A percentile compares a stretch with the other conserved stretches of the same genome.
Evolutionary conservation across 495 filamentous ascomycete genomes (phyloP).

Genomic region (Daldinia concentrica): DNA sequence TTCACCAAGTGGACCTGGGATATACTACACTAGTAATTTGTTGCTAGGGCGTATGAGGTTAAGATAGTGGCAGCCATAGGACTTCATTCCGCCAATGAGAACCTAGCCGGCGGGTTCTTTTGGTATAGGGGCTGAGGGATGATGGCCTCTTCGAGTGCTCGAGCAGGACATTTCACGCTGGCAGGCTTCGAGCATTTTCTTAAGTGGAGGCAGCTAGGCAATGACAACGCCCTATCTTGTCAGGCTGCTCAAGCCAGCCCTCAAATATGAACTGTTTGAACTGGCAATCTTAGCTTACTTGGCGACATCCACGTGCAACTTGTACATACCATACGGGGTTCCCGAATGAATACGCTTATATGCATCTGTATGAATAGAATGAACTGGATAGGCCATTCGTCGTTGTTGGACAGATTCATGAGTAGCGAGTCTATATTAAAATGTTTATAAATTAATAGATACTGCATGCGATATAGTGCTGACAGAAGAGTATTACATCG

Average conservation of each 20-base stretch:
- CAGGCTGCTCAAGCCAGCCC: conserved; percentile 8
- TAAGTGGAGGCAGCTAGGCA: conserved; percentile 26
- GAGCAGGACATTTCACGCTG: conserved; percentile 35
- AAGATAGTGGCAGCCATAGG: conserved; percentile 21
- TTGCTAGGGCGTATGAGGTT: conserved; percentile 13
- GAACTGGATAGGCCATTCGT: neutral
- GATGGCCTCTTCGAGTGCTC: conserved; percentile 14
- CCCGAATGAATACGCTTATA: conserved; percentile 1
- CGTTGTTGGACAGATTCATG: neutral
- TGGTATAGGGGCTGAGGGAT: conserved; percentile 16
- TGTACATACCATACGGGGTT: neutral
- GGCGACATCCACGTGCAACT: conserved; percentile 11
- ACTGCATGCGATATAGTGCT: conserved; percentile 22
- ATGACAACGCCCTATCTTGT: conserved; percentile 19
- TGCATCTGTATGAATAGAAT: conserved; percentile 1
- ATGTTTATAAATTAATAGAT: neutral
- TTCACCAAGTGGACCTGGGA: conserved; percentile 8
- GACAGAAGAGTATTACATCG: conserved; percentile 11
- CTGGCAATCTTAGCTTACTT: conserved; percentile 32
- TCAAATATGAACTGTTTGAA: conserved; percentile 13
- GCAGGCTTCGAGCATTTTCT: conserved; percentile 19
- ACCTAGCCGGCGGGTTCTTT: conserved; percentile 7
- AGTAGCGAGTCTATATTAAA: conserved; percentile 6
- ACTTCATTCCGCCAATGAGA: conserved; percentile 39
- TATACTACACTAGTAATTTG: conserved; percentile 9